Base-by-base conservation (phyloP, 2,329 filamentous ascomycete genomes). In the Fusarium cicatricum region DNA sequence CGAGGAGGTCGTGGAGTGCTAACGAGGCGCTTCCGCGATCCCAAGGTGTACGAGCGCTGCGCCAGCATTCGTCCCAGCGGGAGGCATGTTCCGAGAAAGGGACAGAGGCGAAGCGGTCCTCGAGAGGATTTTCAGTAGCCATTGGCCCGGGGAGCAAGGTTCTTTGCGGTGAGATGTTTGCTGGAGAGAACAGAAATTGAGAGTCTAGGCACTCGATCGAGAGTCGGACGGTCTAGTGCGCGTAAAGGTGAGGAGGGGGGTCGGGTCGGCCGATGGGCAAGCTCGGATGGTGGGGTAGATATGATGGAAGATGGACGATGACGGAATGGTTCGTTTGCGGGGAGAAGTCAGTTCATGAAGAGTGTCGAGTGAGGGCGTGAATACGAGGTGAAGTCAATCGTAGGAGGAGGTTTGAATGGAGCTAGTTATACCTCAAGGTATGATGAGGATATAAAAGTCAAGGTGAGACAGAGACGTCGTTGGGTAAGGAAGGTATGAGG, bases 1-100 rank as follows among this genome's bases (percentile, higher is more conserved):
- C 59, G 26, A 86, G 74, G 12, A 85, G 64, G 65, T 87, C 84
- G 38, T 76, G 70, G n/a, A 86, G 78, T 41, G 84, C 83, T 49
- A 79, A 70, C 36, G 78, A 84, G 5, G 82, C 81, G 15, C 75
- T 77, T 15, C 80, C 80, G 53, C 82, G 80, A 70, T 86, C 84
- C 83, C 83, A 86, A n/a, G 82, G 83, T 7, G 78, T 78, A 63
- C 66, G 74, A 31, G 71, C 64, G 17, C 79, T 71, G 39, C 73
- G 69, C 78, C 81, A 86, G 34, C 81, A 75, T 21, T 73, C 69
- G 61, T 82, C 74, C 83, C 83, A 86, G 47, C 62, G 67, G 23
- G 64, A 39, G 33, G 65, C 64, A 66, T 81, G 78, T 47, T 72
- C 58, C 17, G 73, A 52, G 47, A 75, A 68, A 28, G 72, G 68